Base-by-base conservation (phyloP, 2,329 filamentous ascomycete genomes). In the Ophiostoma quercus region DNA sequence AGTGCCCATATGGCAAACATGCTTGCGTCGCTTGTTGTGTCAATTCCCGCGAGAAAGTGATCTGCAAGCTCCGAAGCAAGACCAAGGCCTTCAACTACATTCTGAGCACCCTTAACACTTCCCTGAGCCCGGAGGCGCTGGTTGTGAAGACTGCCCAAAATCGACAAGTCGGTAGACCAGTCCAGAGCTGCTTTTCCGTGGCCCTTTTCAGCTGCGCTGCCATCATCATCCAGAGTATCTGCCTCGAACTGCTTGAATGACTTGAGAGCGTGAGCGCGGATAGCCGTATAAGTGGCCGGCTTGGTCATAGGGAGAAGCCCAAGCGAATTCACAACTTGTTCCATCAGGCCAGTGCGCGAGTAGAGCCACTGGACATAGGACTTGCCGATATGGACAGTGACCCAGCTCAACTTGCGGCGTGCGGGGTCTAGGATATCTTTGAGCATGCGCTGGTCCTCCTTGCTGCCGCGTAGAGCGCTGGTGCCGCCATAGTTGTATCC, bases 51-150 rank as follows among this genome's bases (percentile, higher is more conserved):
- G 0, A 83, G 77, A 14, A 86, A 78, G 71, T 86, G 84, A 69
- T 86, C 84, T 0, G 84, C 83, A 14, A 79, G 80, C 74, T 86
- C 84, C 0, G 83, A 83, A 0, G 84, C 84, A 54, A 84, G 82
- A 25, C 84, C 82, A 7, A 84, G 73, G 41, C 81, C 80, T 11
- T 78, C 76, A 3, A 70, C 74, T 73, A 9, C 69, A 69, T 2
- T 73, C 69, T 41, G 75, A 77, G 25, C 75, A 25, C 51, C 4
- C 37, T n/a, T 37, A 11, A 7, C 29, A 6, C 6, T 8, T 32
- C 6, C 29, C 11, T 11, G 3, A 5, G 29, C 22, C 6, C 19
- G 16, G 2, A 14, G 8, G 7, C 51, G 29, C n/a, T 67, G 67
- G 22, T 62, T 60, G n/a, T 79, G 80, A 3, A 84, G 76, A 8